A percentile compares a stretch with the other conserved stretches of the same genome.
phyloP scores from a whole-genome alignment of 495 filamentous ascomycete genomes.

The Pyronema omphalodes region DNA sequence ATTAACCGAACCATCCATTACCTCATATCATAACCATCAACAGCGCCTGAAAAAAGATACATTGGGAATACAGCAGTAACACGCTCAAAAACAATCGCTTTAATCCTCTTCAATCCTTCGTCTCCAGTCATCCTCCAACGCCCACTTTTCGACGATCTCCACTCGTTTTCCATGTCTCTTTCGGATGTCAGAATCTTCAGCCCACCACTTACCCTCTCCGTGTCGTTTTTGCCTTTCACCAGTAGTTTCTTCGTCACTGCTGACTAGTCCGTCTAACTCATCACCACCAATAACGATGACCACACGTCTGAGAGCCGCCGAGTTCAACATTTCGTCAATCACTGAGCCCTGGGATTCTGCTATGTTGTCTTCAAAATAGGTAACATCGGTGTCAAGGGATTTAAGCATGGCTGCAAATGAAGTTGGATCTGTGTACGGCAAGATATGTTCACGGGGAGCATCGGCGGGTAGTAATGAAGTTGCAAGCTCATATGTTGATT shows the following conservation, averaged over 20 bases:
- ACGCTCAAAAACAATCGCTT: not conserved
- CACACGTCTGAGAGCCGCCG: constrained; percentile 9
- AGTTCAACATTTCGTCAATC: constrained; percentile 9
- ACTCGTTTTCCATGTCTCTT: constrained; percentile 15
- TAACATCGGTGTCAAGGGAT: constrained; percentile 12
- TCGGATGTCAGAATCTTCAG: constrained; percentile 6
- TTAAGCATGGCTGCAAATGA: constrained; percentile 10
- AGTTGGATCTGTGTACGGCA: constrained; percentile 8
- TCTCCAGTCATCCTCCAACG: constrained; percentile 18
- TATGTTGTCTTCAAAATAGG: constrained; percentile 19
- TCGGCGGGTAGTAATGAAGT: constrained; percentile 6
- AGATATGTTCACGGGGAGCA: constrained; percentile 16
- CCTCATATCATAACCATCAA: not conserved
- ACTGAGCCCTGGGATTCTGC: constrained; percentile 6
- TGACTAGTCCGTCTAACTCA: constrained; percentile 12
- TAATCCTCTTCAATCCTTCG: constrained; percentile 18
- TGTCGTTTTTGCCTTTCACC: constrained; percentile 2
- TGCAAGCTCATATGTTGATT: constrained; percentile 6
- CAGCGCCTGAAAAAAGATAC: not conserved
- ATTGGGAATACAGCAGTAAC: not conserved
- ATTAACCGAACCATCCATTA: not conserved
- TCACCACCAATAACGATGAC: constrained; percentile 17
- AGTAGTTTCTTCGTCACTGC: constrained; percentile 13
- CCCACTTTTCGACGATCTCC: constrained; percentile 19
- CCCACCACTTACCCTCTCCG: constrained; percentile 22